These are phyloP conservation scores for Oryza meyeriana DNA, from an alignment of 176 grass and related monocot genomes.

Conservation along the genomic window DNA sequence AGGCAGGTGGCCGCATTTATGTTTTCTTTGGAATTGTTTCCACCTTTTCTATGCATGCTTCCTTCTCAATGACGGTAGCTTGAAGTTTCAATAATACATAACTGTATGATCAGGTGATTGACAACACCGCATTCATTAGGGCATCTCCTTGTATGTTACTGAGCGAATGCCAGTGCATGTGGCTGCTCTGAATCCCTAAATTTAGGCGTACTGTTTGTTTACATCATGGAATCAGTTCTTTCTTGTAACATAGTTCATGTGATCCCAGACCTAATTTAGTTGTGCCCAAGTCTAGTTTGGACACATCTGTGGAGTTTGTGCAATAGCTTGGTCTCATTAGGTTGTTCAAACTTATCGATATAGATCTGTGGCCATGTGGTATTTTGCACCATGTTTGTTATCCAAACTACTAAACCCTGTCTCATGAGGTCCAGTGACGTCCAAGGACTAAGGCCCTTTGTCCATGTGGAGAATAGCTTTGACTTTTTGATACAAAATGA, in stretches of 20 bases:
- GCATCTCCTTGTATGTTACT: not conserved
- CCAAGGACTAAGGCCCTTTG: not conserved
- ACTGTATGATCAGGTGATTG: not conserved
- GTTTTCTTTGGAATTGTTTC: not conserved
- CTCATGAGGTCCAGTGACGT: not conserved
- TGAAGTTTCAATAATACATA: not conserved
- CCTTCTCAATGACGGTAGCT: slow-evolving; percentile 8
- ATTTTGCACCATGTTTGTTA: not conserved
- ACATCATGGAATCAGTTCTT: not conserved
- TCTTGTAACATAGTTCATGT: not conserved
- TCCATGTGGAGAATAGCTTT: not conserved
- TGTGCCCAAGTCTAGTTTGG: not conserved
- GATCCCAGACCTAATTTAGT: not conserved
- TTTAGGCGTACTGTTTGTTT: not conserved
- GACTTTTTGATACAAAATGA: not conserved
- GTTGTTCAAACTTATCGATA: not conserved
- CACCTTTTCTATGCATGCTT: not conserved
- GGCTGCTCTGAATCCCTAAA: not conserved
- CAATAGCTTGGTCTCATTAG: not conserved
- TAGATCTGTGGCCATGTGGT: not conserved
- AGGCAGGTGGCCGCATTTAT: slow-evolving; percentile 5
- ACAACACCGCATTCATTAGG: too few species aligned
- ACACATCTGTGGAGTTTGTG: not conserved
- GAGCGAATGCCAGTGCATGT: not conserved
- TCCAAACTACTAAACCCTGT: not conserved